phyloP scores from a whole-genome alignment of 75 land plant genomes.

The Larix kaempferi region DNA sequence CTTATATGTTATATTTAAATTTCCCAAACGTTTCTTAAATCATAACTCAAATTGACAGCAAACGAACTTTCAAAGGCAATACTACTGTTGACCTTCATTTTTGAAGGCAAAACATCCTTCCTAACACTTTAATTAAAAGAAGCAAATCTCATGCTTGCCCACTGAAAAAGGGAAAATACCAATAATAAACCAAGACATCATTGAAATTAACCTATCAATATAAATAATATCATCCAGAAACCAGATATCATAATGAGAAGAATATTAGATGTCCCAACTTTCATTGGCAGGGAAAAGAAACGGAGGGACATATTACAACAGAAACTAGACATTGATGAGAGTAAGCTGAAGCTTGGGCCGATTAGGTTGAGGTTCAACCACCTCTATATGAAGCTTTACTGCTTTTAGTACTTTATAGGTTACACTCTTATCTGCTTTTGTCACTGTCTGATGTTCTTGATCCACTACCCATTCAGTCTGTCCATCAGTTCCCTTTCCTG shows the following conservation, averaged over 20 bases:
- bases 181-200: conserved; percentile 22
- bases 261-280: background rate
- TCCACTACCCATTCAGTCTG: conserved; percentile 66
- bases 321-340: conserved; percentile 28
- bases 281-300: background rate
- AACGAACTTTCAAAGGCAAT: too few relatives aligned
- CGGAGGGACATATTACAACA: background rate
- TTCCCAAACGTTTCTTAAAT: too few relatives aligned
- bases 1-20: too few relatives aligned
- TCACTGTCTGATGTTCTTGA: conserved; percentile 73
- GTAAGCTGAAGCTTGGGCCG: conserved; percentile 88
- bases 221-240: conserved; percentile 11
- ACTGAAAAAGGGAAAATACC: background rate
- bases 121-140: too few relatives aligned
- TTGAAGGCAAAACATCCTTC: too few relatives aligned
- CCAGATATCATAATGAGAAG: background rate
- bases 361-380: conserved; percentile 91
- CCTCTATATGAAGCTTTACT: conserved; percentile 77
- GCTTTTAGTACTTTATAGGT: conserved; percentile 60
- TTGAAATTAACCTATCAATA: conserved; percentile 24
- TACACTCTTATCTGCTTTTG: conserved; percentile 44
- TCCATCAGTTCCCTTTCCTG: conserved; percentile 26
- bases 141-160: too few relatives aligned
- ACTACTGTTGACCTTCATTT: too few relatives aligned
- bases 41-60: too few relatives aligned